Conservation (phyloP, 2,329 filamentous ascomycete species). For the Mycosphaerella sp. region DNA sequence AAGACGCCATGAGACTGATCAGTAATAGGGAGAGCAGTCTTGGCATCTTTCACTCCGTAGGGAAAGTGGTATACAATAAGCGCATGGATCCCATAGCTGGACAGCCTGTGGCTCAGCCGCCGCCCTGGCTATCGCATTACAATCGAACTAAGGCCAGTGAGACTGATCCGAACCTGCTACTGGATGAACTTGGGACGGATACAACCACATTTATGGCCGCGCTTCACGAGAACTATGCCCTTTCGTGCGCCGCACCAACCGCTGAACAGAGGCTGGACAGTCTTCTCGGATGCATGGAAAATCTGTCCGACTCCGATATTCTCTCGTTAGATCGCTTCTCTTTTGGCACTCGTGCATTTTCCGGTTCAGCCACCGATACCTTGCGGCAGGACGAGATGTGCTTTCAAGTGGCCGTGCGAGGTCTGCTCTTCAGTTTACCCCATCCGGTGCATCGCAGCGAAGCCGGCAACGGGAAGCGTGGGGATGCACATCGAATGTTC, state of each 20-base stretch:
- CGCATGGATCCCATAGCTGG: constrained; percentile 52
- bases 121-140: constrained; percentile 42
- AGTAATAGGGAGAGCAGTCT: constrained; percentile 83
- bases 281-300: constrained; percentile 77
- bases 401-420: constrained; percentile 84
- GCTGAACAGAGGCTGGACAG: constrained; percentile 63
- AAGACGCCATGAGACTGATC: constrained; percentile 70
- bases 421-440: constrained; percentile 77
- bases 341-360: constrained; percentile 46
- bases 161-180: constrained; percentile 57
- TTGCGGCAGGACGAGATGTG: constrained; percentile 89
- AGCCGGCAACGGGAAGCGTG: constrained; percentile 30
- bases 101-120: constrained; percentile 37
- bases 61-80: constrained; percentile 96
- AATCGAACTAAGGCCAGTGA: constrained; percentile 41
- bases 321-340: constrained; percentile 69
- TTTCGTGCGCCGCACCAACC: constrained; percentile 65
- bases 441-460: constrained; percentile 66
- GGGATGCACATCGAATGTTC: constrained; percentile 78
- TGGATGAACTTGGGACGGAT: constrained; percentile 90
- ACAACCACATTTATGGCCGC: constrained; percentile 83
- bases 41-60: constrained; percentile 92
- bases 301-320: constrained; percentile 80
- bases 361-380: constrained; percentile 56
- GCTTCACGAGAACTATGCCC: constrained; percentile 85